phyloP scores from a whole-genome alignment of 164 flowering plant genomes.

The Echeveria elegans region DNA sequence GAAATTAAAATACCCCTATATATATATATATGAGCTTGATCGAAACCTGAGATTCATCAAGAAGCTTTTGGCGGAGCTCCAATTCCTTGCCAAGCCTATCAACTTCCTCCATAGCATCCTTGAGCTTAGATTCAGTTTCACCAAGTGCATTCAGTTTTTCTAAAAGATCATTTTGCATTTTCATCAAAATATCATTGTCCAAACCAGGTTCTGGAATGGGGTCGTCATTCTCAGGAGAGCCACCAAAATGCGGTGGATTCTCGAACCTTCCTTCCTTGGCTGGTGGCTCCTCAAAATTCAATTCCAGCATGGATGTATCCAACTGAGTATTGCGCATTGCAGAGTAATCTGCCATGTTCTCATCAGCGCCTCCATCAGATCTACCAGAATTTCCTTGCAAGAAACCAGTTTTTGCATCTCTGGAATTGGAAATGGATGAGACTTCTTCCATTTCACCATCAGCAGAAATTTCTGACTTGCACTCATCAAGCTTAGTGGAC shows the following conservation, averaged over 20 bases:
- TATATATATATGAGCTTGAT: not conserved
- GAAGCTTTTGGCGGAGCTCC: slow-evolving; percentile 61
- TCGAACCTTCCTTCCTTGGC: slow-evolving; percentile 12
- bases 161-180: slow-evolving; percentile 49
- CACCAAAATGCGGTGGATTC: slow-evolving; percentile 22
- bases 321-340: slow-evolving; percentile 45
- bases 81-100: slow-evolving; percentile 50
- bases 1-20: too few relatives aligned
- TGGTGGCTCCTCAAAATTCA: slow-evolving; percentile 41
- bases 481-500: slow-evolving; percentile 41
- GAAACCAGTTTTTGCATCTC: slow-evolving; percentile 33
- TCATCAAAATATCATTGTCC: slow-evolving; percentile 29
- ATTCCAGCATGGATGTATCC: slow-evolving; percentile 82
- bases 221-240: slow-evolving; percentile 30
- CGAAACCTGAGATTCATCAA: slow-evolving; percentile 90
- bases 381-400: slow-evolving; percentile 31
- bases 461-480: slow-evolving; percentile 50
- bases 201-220: slow-evolving; percentile 22
- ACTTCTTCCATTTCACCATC: slow-evolving; percentile 83
- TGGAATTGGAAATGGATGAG: slow-evolving; percentile 53
- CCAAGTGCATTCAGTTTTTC: slow-evolving; percentile 48
- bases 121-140: slow-evolving; percentile 57
- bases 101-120: slow-evolving; percentile 59
- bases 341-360: slow-evolving; percentile 79
- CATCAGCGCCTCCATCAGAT: slow-evolving; percentile 62